Evolutionary conservation across 2,329 filamentous ascomycete genomes (phyloP).

Genomic region (Diaporthe humulicola): DNA sequence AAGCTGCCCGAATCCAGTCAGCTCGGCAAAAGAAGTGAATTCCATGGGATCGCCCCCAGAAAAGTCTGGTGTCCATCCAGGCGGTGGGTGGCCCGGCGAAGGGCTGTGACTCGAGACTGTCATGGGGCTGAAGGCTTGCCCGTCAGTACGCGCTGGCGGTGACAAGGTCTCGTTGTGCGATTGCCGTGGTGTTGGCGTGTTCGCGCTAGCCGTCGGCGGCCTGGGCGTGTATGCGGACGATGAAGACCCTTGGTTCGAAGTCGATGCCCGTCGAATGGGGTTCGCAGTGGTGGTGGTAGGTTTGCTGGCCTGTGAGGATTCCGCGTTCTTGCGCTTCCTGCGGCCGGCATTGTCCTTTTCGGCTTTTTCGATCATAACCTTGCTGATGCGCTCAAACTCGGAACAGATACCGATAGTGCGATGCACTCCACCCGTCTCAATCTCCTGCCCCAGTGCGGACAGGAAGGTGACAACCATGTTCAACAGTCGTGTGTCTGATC

Average conservation of each 20-base stretch:
- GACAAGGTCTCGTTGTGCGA: conserved; percentile 47
- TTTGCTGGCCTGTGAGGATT: conserved; percentile 34
- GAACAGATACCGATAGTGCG: conserved; percentile 94
- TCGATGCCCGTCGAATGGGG: conserved; percentile 9
- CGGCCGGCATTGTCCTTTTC: conserved; percentile 86
- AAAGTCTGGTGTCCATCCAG: conserved; percentile 64
- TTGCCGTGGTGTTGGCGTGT: conserved; percentile 49
- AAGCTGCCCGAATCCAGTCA: conserved; percentile 58
- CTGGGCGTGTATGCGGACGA: conserved; percentile 50
- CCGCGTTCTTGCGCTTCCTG: conserved; percentile 83
- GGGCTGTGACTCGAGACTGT: conserved; percentile 54
- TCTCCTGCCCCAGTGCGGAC: conserved; percentile 88
- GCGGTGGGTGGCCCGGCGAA: conserved; percentile 59
- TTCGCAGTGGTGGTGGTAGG: conserved; percentile 29
- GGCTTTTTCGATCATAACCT: conserved; percentile 89
- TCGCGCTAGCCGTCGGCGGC: conserved; percentile 44
- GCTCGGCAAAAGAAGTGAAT: conserved; percentile 56
- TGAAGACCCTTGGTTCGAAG: conserved; percentile 44
- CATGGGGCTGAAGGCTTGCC: conserved; percentile 54
- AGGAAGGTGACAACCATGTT: conserved; percentile 92
- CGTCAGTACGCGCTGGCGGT: conserved; percentile 44
- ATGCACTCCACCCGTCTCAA: conserved; percentile 89
- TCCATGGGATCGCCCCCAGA: conserved; percentile 48
- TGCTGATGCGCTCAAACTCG: conserved; percentile 97
- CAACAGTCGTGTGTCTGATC: conserved; percentile 92